Base-by-base conservation (phyloP, 169 alveolate species). In the Plasmodium chabaudi region DNA sequence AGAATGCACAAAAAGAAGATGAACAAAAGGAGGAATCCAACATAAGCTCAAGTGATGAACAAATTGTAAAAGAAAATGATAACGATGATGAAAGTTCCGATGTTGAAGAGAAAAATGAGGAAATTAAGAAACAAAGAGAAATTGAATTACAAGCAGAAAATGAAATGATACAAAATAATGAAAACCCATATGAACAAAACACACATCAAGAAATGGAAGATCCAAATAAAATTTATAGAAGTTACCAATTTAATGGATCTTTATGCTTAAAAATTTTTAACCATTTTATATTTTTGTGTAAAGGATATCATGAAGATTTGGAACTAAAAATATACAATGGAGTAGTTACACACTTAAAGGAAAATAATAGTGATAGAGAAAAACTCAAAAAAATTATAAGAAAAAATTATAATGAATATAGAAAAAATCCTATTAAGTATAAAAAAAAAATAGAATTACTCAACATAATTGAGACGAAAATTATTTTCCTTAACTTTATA, bases 281-380 rank as follows among this genome's bases (percentile, higher is more conserved):
- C 61, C 79, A 82, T 82, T 68, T 82, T 47, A 19, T 82, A 53
- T 49, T 67, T 68, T 19, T 82, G 27, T 82, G 90, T 61, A 82
- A 82, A 67, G 84, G 82, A 1, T 82, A 67, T 34, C 90, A 82
- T 55, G 72, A 82, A 59, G 90, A 82, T 34, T 82, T 82, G n/a
- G 90, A 82, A 70, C 25, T 82, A 39, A 82, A 82, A 67, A 82
- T 82, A 67, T 82, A 82, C 59, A 82, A 82, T 60, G 90, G 90
- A 5, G 51, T 82, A 82, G 27, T 67, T 25, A 34, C 72, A 17
- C 15, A 53, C 17, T 61, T 82, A 59, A 65, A 67, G 42, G 90
- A 82, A 55, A 82, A 82, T 49, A 55, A 55, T 67, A 82, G 42
- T 47, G 90, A 82, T 44, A 82, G 46, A 49, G 84, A 82, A 67